A percentile compares a stretch with the other conserved stretches of the same genome.
phyloP scores from a whole-genome alignment of 108 stramenopile genomes.

The Fragilariopsis cylindrus region DNA sequence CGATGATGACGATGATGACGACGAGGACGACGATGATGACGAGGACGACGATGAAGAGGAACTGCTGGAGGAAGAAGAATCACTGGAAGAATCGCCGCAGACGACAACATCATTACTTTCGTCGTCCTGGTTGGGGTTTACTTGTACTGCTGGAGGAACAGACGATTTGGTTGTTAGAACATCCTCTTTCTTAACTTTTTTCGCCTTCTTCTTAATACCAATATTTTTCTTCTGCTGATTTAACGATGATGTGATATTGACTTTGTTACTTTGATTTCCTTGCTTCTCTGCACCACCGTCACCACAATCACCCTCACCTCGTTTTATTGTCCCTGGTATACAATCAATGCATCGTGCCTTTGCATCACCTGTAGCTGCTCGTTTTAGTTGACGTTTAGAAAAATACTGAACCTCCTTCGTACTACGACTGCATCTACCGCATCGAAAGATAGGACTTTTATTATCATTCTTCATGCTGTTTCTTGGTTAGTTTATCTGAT shows the following conservation, averaged over 20 bases:
- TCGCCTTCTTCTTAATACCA: no score
- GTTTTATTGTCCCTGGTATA: neutral
- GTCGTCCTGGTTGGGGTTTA: no score
- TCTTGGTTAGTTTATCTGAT: no score
- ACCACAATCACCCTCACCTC: neutral
- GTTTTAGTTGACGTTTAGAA: neutral
- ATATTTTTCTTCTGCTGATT: no score
- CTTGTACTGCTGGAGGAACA: no score
- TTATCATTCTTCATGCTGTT: no score
- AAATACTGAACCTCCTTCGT: neutral
- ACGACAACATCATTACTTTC: no score
- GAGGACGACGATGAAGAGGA: conserved; percentile 3
- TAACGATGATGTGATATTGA: no score
- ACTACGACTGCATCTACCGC: neutral
- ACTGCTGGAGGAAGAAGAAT: neutral
- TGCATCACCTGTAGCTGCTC: neutral
- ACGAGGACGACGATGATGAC: neutral
- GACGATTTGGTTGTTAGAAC: no score
- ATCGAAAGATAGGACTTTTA: neutral
- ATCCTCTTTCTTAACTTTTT: no score
- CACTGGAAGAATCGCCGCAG: neutral
- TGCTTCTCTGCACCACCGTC: neutral
- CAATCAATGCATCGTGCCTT: neutral
- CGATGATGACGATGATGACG: neutral
- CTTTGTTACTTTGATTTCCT: no score